Conservation (phyloP, 495 filamentous ascomycete species). For the Penicillium subrubescens region DNA sequence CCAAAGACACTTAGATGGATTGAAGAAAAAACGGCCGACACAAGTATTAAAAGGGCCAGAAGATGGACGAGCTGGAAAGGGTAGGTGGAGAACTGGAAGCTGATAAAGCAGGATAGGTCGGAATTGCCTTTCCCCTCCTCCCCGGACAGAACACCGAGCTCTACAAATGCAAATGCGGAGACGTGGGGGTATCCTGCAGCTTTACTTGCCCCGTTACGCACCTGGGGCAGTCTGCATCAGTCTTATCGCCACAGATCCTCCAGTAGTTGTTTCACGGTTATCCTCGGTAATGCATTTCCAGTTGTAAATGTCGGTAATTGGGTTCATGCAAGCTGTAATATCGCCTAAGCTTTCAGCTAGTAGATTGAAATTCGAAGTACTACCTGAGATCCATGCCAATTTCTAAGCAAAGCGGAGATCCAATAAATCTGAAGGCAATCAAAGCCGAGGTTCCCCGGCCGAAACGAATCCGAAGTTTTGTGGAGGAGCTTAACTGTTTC, state of each 20-base stretch:
- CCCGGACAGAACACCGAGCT: conserved; percentile 14
- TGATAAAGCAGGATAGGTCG: conserved; percentile 12
- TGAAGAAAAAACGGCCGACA: not conserved
- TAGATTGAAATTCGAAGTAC: not conserved
- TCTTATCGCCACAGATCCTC: not conserved
- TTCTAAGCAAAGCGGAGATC: not conserved
- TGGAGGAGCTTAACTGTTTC: not conserved
- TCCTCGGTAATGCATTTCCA: not conserved
- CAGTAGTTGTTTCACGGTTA: not conserved
- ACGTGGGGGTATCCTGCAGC: conserved; percentile 17
- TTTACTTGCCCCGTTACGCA: not conserved
- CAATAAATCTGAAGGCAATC: not conserved
- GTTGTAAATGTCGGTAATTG: not conserved
- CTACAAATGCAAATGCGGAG: conserved; percentile 15
- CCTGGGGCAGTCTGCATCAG: not conserved
- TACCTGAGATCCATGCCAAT: not conserved
- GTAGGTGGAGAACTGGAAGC: not conserved
- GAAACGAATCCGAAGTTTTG: not conserved
- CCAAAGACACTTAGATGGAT: not conserved
- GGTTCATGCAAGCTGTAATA: not conserved
- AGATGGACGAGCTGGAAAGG: not conserved
- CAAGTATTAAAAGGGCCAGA: not conserved
- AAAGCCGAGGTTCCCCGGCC: not conserved
- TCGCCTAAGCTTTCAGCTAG: not conserved
- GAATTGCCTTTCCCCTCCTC: conserved; percentile 8